These are phyloP conservation scores for Byssothecium circinans DNA, from an alignment of 2,329 filamentous ascomycete genomes.

Conservation along the genomic window DNA sequence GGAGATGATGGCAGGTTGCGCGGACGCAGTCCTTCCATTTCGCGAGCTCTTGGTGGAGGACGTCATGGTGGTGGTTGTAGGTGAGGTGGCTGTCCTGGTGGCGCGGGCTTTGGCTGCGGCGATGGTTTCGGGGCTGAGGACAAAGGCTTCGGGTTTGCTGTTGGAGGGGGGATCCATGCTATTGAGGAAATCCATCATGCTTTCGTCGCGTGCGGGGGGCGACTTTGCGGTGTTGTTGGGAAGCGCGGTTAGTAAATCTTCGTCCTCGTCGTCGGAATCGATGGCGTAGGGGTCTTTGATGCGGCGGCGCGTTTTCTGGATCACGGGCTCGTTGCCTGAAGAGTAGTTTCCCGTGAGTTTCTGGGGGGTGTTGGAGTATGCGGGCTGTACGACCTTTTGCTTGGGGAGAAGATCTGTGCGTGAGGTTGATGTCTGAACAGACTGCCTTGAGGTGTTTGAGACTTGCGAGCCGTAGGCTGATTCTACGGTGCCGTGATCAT, in stretches of 20 bases:
- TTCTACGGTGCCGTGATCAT: constrained; percentile 35
- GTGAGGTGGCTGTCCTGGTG: constrained; percentile 4
- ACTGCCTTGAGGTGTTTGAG: constrained; percentile 45
- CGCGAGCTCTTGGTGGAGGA: background rate
- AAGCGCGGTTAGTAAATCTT: constrained; percentile 54
- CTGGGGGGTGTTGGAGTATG: constrained; percentile 40
- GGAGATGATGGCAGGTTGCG: constrained; percentile 13
- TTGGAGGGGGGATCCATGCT: constrained; percentile 65
- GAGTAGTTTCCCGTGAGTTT: constrained; percentile 39
- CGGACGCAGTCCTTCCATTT: constrained; percentile 12
- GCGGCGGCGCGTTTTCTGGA: constrained; percentile 73
- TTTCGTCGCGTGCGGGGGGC: constrained; percentile 51
- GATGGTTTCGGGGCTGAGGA: constrained; percentile 34
- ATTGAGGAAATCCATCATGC: constrained; percentile 71
- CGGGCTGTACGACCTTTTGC: constrained; percentile 37
- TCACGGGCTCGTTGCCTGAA: constrained; percentile 52
- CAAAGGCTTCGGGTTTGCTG: constrained; percentile 36
- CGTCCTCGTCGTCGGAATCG: constrained; percentile 61
- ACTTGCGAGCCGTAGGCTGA: constrained; percentile 40
- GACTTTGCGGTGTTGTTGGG: constrained; percentile 38
- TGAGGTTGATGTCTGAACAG: constrained; percentile 69
- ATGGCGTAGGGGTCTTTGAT: constrained; percentile 93
- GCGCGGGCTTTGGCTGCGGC: constrained; percentile 37
- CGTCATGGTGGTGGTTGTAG: background rate
- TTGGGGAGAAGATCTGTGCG: constrained; percentile 65